These are phyloP conservation scores for Aegilops longissima DNA, from an alignment of 176 grass and related monocot genomes.

Conservation along the genomic window DNA sequence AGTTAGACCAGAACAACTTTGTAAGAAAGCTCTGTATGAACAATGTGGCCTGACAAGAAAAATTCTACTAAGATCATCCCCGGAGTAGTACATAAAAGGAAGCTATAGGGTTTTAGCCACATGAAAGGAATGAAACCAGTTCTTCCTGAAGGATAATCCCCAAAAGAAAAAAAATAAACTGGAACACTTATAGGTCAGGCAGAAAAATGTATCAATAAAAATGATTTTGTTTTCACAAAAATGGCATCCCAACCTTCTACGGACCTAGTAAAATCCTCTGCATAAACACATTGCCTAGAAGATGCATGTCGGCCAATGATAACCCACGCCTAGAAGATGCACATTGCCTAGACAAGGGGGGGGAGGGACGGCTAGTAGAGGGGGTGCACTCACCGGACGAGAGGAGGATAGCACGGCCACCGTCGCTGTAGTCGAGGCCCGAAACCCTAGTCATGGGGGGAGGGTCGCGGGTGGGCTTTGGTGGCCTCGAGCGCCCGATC, in stretches of 20 bases:
- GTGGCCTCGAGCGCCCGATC: no score
- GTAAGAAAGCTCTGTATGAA: neutral
- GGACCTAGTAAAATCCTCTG: neutral
- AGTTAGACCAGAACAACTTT: neutral
- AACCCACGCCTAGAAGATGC: no score
- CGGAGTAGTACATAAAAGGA: neutral
- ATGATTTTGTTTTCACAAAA: neutral
- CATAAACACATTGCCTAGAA: no score
- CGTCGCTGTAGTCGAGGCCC: no score
- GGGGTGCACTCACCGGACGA: no score
- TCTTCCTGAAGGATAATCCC: constrained; percentile 62
- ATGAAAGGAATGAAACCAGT: constrained; percentile 57
- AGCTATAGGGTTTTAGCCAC: constrained; percentile 14
- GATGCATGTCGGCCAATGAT: no score
- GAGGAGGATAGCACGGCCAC: no score
- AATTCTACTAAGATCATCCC: neutral
- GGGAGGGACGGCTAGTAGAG: no score
- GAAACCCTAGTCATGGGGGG: no score
- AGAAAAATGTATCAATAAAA: neutral
- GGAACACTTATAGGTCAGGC: neutral
- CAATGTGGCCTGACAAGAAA: constrained; percentile 1
- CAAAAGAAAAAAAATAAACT: neutral
- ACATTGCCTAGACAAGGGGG: no score
- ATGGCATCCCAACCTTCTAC: neutral
- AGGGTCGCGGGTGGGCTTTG: no score